Percentiles rank a stretch among this genome's conserved stretches.
These are phyloP conservation scores for Penicillium crustosum DNA, from an alignment of 2,329 filamentous ascomycete species.

Conservation along the genomic window DNA sequence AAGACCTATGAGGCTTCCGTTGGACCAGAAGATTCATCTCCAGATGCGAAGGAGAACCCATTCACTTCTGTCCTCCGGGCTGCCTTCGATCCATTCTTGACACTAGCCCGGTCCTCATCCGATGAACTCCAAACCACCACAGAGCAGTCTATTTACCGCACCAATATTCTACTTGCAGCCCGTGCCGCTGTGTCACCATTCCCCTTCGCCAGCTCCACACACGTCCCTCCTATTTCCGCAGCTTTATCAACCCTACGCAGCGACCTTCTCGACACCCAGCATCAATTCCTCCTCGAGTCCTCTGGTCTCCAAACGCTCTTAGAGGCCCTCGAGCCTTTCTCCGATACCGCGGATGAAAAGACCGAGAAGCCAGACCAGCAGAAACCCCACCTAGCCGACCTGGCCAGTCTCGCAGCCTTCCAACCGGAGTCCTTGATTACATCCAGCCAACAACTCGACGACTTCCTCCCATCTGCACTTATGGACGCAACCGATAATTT, in stretches of 20 bases:
- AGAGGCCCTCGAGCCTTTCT: constrained; percentile 52
- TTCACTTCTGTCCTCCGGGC: constrained; percentile 76
- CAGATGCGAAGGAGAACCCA: constrained; percentile 60
- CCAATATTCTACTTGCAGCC: constrained; percentile 48
- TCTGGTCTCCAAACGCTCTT: constrained; percentile 72
- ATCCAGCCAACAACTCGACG: constrained; percentile 76
- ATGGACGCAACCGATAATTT: constrained; percentile 88
- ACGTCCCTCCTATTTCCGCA: constrained; percentile 58
- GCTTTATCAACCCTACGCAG: constrained; percentile 48
- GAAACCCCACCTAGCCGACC: constrained; percentile 54
- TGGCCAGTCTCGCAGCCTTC: constrained; percentile 57
- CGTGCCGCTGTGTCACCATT: constrained; percentile 40
- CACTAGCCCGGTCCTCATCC: constrained; percentile 58
- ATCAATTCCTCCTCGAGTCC: constrained; percentile 68
- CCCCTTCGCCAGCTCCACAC: constrained; percentile 62
- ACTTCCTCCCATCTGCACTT: constrained; percentile 86
- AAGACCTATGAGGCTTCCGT: constrained; percentile 84
- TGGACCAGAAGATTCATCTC: constrained; percentile 43
- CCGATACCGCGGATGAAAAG: constrained; percentile 14
- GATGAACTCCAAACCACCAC: constrained; percentile 39
- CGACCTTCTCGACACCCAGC: constrained; percentile 67
- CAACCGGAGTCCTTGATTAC: constrained; percentile 61
- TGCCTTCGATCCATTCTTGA: constrained; percentile 82
- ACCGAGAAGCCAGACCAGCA: constrained; percentile 29
- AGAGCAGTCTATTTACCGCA: constrained; percentile 50